These are phyloP conservation scores for Blastocystis sp. DNA, from an alignment of 352 stramenopile species.

Conservation along the genomic window DNA sequence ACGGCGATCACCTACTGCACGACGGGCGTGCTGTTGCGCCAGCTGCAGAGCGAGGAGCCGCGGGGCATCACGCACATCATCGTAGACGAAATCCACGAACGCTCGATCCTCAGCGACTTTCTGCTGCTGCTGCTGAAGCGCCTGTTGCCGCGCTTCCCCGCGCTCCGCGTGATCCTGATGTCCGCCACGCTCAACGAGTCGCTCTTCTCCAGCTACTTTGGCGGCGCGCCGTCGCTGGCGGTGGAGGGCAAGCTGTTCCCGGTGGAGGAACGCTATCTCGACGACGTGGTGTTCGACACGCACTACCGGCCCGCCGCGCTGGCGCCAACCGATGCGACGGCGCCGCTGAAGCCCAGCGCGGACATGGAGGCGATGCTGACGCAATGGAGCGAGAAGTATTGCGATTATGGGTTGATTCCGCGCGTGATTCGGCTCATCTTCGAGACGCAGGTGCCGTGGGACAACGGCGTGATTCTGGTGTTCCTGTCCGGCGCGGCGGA, in stretches of 20 bases:
- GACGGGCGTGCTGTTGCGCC: slow-evolving; percentile 87
- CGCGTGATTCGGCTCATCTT: slow-evolving; percentile 39
- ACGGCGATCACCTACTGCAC: slow-evolving; percentile 85
- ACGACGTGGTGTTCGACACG: slow-evolving; percentile 84
- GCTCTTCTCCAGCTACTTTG: slow-evolving; percentile 90
- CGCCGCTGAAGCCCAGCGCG: neutral
- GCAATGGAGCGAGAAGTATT: slow-evolving; percentile 49
- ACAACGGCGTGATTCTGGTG: slow-evolving; percentile 78
- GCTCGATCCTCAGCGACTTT: slow-evolving; percentile 91
- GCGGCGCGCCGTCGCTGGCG: slow-evolving; percentile 80
- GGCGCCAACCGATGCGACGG: neutral
- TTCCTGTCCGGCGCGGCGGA: slow-evolving; percentile 91
- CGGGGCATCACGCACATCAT: slow-evolving; percentile 90
- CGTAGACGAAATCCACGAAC: slow-evolving; percentile 95
- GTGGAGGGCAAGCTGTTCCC: slow-evolving; percentile 84
- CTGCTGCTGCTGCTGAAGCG: slow-evolving; percentile 86
- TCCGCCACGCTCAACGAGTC: slow-evolving; percentile 90
- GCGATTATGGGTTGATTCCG: slow-evolving; percentile 38
- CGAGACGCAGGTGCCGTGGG: slow-evolving; percentile 15
- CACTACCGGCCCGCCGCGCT: slow-evolving; percentile 51
- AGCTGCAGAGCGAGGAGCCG: slow-evolving; percentile 81
- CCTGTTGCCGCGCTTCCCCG: slow-evolving; percentile 70
- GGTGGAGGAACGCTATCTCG: slow-evolving; percentile 90
- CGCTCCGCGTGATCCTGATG: slow-evolving; percentile 82
- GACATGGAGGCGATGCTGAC: slow-evolving; percentile 74